Base-by-base conservation (phyloP, 2,329 filamentous ascomycete genomes). In the Ophiostoma perfectum region DNA sequence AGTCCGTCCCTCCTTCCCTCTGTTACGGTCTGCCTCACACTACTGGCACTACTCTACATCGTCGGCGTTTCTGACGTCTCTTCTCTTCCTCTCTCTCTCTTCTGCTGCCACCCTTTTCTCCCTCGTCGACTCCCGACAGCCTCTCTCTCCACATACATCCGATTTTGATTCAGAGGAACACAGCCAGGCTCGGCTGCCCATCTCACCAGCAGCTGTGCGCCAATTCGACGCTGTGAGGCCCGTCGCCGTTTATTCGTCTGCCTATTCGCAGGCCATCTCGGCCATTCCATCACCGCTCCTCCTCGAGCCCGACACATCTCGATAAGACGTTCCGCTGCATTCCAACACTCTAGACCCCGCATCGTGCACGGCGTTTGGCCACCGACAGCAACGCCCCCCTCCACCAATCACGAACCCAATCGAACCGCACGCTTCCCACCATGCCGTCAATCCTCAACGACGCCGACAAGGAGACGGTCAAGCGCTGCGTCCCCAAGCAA, bases 401-500 rank as follows among this genome's bases (percentile, higher is more conserved):
- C 52, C 5, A 1, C 36, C 41, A 8, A 5, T 41, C 62, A 42
- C 62, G 27, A 27, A 27, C 27, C 27, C 27, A 27, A 27, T 27
- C 27, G 27, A 27, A 27, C 27, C 27, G 27, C 27, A 27, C 27
- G 27, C 27, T 27, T 27, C 69, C 69, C 70, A 68, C 60, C 12
- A 87, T 87, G 85, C 84, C 85, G 75, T 86, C 85, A 58, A 84
- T 96, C 73, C 86, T 99, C 69, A 91, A 84, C 77, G 94, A 97
- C 76, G 90, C 93, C 75, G 95, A 99, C 82, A 97, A 96, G 84
- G 91, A 96, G 81, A 96, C 89, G 70, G 93, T 99, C 80, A 96
- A 96, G 83, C 90, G 95, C 77, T 90, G 90, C 74, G 92, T 99
- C 67, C 94, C 95, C 71, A 97, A 96, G 79, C 87, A 92, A 72